Conservation (phyloP, 169 alveolate genomes). For the Babesia ovata region DNA sequence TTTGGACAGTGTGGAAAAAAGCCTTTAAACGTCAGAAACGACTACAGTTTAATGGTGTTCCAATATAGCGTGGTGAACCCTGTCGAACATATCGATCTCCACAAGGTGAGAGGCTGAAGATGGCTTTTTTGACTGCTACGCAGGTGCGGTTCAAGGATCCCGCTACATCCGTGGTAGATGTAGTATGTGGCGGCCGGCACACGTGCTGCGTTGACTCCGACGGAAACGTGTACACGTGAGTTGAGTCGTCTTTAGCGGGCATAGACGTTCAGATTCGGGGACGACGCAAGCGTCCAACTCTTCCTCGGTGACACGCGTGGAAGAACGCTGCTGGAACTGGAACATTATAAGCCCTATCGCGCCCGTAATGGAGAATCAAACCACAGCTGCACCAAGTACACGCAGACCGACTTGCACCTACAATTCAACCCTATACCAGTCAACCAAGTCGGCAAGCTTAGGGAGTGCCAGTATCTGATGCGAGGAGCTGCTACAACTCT, state of each 20-base stretch:
- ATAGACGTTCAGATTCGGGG: constrained; percentile 52
- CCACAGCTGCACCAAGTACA: constrained; percentile 23
- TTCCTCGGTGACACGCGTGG: constrained; percentile 69
- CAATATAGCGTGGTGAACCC: not conserved
- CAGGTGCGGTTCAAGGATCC: constrained; percentile 59
- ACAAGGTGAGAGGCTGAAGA: not conserved
- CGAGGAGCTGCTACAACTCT: constrained; percentile 12
- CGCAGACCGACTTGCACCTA: constrained; percentile 37
- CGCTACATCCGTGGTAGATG: constrained; percentile 31
- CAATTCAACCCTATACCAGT: constrained; percentile 62
- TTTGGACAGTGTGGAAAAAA: constrained; percentile 66
- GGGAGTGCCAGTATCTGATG: constrained; percentile 8
- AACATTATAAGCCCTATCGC: constrained; percentile 12
- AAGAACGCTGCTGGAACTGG: constrained; percentile 34
- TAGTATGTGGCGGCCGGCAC: constrained; percentile 62
- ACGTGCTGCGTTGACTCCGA: constrained; percentile 55
- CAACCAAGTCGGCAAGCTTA: constrained; percentile 12
- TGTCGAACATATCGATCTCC: constrained; percentile 16
- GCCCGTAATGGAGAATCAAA: not conserved
- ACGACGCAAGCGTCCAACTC: constrained; percentile 54
- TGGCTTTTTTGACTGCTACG: not conserved
- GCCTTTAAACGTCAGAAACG: constrained; percentile 19
- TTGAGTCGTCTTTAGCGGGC: not conserved
- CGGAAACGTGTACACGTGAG: constrained; percentile 62
- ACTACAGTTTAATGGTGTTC: constrained; percentile 25